Conservation (phyloP, 2,329 filamentous ascomycete genomes). For the Beauveria pseudobassiana region DNA sequence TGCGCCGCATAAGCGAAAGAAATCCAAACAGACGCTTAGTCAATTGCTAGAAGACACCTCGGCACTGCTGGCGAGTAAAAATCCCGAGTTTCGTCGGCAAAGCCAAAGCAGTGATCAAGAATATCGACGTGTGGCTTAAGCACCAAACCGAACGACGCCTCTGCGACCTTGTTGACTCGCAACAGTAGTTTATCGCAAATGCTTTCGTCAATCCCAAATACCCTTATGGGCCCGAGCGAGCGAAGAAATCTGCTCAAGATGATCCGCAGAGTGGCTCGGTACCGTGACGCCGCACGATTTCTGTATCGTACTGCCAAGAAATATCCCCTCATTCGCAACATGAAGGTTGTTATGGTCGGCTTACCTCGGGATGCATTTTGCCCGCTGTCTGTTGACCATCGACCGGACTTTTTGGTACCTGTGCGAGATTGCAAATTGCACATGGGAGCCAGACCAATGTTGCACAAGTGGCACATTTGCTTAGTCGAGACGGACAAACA, state of each 20-base stretch:
- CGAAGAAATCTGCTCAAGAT: conserved; percentile 22
- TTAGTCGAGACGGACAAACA: background rate
- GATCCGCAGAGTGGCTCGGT: conserved; percentile 29
- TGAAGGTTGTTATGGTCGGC: conserved; percentile 21
- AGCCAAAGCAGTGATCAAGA: conserved; percentile 18
- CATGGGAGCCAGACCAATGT: background rate
- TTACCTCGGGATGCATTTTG: conserved; percentile 15
- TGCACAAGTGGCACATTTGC: background rate
- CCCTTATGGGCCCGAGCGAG: conserved; percentile 13
- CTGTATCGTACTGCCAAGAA: conserved; percentile 26
- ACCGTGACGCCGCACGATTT: conserved; percentile 25
- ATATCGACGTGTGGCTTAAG: conserved; percentile 20
- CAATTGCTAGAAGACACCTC: background rate
- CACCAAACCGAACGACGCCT: conserved; percentile 19
- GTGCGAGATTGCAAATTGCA: background rate
- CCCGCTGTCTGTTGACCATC: background rate
- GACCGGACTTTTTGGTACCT: background rate
- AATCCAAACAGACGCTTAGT: conserved; percentile 11
- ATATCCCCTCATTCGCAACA: conserved; percentile 20
- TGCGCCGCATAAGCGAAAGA: conserved; percentile 18
- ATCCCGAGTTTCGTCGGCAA: conserved; percentile 13
- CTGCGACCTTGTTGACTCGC: conserved; percentile 21
- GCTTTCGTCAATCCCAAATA: conserved; percentile 16
- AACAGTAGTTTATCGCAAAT: conserved; percentile 6
- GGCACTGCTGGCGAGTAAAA: background rate